Base-by-base conservation (phyloP, 106 monocot genomes). In the Dendrobium catenatum region DNA sequence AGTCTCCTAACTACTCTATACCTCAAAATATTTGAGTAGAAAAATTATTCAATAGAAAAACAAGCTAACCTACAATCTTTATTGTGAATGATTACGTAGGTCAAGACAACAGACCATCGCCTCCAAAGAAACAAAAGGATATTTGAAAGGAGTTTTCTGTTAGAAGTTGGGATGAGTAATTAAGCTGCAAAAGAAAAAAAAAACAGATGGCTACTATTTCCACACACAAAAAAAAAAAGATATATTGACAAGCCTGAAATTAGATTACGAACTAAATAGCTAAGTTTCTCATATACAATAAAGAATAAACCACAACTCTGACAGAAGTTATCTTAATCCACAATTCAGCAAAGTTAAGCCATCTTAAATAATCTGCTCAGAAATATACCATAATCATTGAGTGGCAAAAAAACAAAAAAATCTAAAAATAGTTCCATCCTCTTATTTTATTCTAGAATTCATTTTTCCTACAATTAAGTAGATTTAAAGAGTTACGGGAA, bases 101-200 rank as follows among this genome's bases (percentile, higher is more conserved):
- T 61, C 61, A 2, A 56, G 27, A 29, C 9, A 68, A 68, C 22
- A 26, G 2, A 19, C 9, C 67, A 70, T 37, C 33, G 37, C 4
- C 24, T 33, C 64, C 64, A 70, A 61, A 61, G 61, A 61, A 58
- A 58, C 58, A 58, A 54, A n/a, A 61, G 61, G 61, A 22, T 61
- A 22, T 13, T 51, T 13, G 51, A 51, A 51, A 24, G 22, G 64
- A 66, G 24, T 22, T 66, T 66, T 66, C 26, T 26, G 24, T 24
- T 26, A 66, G 7, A 66, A 24, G 26, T 66, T 66, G 26, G 9
- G 64, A 26, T 66, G 26, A 10, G 26, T 66, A 66, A 66, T 15
- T 70, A 37, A 70, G 13, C 20, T 70, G 70, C 70, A 37, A 70
- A 70, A 0, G 13, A 70, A 33, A 24, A 70, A 70, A 70, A 70